Evolutionary conservation across 2,329 filamentous ascomycete genomes (phyloP), one percentile per base, ranked within the genome.

Genomic region (Pleurostoma richardsiae): DNA sequence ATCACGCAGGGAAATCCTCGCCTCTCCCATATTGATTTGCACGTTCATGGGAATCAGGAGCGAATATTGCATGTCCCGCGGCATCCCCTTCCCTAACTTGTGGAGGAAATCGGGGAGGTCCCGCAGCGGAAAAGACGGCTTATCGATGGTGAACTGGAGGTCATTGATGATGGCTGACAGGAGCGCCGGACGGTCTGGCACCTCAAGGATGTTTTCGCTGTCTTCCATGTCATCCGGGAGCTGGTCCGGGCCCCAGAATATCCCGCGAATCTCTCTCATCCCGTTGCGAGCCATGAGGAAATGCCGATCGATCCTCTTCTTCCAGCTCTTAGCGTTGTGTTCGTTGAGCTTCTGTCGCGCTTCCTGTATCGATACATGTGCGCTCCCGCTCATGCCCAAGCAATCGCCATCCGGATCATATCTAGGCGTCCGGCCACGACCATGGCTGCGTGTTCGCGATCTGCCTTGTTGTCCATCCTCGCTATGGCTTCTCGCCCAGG

Each of bases 31-130:
- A 50, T 88, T 88, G 52, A 99, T 78, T 53, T 90, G 84, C 3
- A 99, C 77, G 63, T 87, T 88, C 84, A 96, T 90, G 0, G 94
- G 95, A 8, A 99, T 74, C 19, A 99, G 76, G 26, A 99, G 74
- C 7, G 90, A 84, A 63, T 97, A 99, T 59, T 92, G 75, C 80
- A 90, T 99, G 58, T 95, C 85, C 52, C 82, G 77, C 1, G 94
- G 94, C 82, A 99, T 95, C 1, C 94, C 94, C 69, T 99, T 99
- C n/a, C 94, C 94, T 48, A 97, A 85, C 42, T 82, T 81, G 60
- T 96, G 80, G 29, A 99, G 72, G 61, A 95, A 99, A 11, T 86
- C 80, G 0, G 92, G 88, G 46, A 92, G 82, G 10, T 96, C 84
- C 3, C 81, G 75, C 49, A 95, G 72, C 0, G 90, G 86, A 61